phyloP scores from a whole-genome alignment of 2,329 filamentous ascomycete genomes.

The Ceratocystis cubensis region DNA sequence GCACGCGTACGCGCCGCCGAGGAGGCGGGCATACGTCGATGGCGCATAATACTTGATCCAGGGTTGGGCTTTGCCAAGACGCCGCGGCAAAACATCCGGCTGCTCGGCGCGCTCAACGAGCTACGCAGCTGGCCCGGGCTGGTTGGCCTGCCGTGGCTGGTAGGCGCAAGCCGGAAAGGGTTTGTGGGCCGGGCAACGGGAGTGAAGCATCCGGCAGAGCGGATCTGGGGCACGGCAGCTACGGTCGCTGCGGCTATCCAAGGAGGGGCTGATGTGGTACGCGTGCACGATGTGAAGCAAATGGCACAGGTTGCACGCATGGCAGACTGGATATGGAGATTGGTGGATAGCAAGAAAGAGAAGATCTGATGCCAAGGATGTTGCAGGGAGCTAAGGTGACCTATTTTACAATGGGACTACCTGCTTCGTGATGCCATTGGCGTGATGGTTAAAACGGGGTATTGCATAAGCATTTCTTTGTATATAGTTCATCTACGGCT shows the following conservation, averaged over 20 bases:
- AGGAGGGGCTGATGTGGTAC: constrained; percentile 79
- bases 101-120: constrained; percentile 55
- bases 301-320: constrained; percentile 78
- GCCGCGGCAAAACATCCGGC: constrained; percentile 63
- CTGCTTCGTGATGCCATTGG: too few species aligned
- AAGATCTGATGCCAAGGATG: not conserved
- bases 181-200: constrained; percentile 80
- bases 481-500: too few species aligned
- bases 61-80: constrained; percentile 91
- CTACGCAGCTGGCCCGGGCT: constrained; percentile 54
- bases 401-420: too few species aligned
- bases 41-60: constrained; percentile 90
- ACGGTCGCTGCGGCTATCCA: constrained; percentile 75
- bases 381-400: not conserved
- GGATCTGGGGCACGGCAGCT: constrained; percentile 76
- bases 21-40: constrained; percentile 69
- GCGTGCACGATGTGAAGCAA: constrained; percentile 80
- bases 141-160: constrained; percentile 67
- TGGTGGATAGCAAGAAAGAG: constrained; percentile 26
- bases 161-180: constrained; percentile 77
- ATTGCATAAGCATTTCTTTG: not conserved
- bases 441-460: too few species aligned
- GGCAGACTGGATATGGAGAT: constrained; percentile 81
- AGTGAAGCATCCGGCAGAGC: constrained; percentile 54
- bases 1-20: constrained; percentile 62